phyloP scores from a whole-genome alignment of 116 monocot genomes.

The Cymodocea nodosa region DNA sequence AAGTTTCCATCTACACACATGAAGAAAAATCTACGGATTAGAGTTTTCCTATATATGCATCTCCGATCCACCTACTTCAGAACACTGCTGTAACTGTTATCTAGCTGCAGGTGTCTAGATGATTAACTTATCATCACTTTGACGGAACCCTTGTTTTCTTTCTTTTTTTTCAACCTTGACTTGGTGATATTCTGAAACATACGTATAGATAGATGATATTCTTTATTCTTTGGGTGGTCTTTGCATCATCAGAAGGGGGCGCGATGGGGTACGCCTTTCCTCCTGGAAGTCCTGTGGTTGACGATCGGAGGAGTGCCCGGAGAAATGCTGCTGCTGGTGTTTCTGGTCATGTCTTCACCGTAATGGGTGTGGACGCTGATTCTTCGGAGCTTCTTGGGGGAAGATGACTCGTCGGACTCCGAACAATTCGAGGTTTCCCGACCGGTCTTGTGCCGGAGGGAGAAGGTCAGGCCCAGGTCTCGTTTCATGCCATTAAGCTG shows the following conservation, averaged over 20 bases:
- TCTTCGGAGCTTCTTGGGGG: conserved; percentile 40
- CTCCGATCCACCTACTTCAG: no score
- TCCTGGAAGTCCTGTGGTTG: conserved; percentile 19
- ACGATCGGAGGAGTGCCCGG: conserved; percentile 18
- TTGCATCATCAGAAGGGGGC: conserved; percentile 13
- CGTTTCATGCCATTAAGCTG: conserved; percentile 50
- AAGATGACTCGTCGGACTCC: conserved; percentile 55
- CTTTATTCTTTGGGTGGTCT: background rate
- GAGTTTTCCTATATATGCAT: no score
- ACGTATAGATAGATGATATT: no score
- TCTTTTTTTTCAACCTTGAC: no score
- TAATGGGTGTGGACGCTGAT: conserved; percentile 3
- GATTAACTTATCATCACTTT: no score
- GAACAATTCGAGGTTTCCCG: conserved; percentile 21
- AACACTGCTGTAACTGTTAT: no score
- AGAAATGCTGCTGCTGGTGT: conserved; percentile 14
- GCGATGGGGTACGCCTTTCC: conserved; percentile 34
- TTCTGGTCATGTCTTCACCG: background rate
- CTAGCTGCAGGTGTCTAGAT: no score
- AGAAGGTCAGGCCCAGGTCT: conserved; percentile 54
- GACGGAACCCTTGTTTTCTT: no score
- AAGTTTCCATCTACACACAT: no score
- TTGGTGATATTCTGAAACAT: no score
- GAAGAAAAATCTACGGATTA: no score
- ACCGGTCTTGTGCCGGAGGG: conserved; percentile 31